Evolutionary conservation across 75 land plant species (phyloP).

Genomic region (Ceratopteris richardii): DNA sequence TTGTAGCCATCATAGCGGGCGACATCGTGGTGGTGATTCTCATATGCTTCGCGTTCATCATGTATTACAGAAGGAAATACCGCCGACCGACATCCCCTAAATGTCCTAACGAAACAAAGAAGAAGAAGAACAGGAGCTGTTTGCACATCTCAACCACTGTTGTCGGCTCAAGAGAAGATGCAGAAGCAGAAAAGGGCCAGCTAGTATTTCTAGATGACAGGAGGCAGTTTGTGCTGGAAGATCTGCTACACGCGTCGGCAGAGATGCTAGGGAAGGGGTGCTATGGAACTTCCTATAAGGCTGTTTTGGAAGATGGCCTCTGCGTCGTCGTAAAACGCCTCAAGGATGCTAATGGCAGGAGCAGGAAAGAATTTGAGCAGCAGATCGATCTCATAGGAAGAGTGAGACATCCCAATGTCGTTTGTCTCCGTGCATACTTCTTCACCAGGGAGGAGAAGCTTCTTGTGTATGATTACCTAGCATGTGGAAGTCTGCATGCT

Average conservation of each 20-base stretch:
- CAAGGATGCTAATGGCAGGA: constrained; percentile 47
- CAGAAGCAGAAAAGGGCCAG: constrained; percentile 47
- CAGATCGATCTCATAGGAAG: constrained; percentile 67
- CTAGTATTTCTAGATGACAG: constrained; percentile 73
- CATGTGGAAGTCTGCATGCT: constrained; percentile 64
- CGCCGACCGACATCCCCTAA: not conserved
- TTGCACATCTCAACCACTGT: constrained; percentile 42
- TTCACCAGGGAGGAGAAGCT: constrained; percentile 86
- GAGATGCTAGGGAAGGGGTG: constrained; percentile 92
- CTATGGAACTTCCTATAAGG: constrained; percentile 75
- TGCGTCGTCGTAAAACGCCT: constrained; percentile 71
- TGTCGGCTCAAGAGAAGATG: constrained; percentile 8
- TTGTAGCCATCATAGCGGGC: constrained; percentile 57
- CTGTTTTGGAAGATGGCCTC: constrained; percentile 65
- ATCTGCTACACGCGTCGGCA: constrained; percentile 79
- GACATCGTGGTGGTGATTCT: constrained; percentile 50
- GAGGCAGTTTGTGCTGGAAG: constrained; percentile 71
- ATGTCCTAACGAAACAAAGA: not conserved
- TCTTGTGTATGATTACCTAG: constrained; percentile 79
- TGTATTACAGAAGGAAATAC: constrained; percentile 60
- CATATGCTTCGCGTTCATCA: constrained; percentile 42
- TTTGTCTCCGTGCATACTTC: constrained; percentile 62
- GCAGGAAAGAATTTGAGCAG: constrained; percentile 61
- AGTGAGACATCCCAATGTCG: constrained; percentile 65
- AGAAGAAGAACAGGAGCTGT: constrained; percentile 26